Evolutionary conservation across 805 yeast genomes (phyloP), one percentile per base, ranked within the genome.

Genomic region (Yamadazyma sp.): DNA sequence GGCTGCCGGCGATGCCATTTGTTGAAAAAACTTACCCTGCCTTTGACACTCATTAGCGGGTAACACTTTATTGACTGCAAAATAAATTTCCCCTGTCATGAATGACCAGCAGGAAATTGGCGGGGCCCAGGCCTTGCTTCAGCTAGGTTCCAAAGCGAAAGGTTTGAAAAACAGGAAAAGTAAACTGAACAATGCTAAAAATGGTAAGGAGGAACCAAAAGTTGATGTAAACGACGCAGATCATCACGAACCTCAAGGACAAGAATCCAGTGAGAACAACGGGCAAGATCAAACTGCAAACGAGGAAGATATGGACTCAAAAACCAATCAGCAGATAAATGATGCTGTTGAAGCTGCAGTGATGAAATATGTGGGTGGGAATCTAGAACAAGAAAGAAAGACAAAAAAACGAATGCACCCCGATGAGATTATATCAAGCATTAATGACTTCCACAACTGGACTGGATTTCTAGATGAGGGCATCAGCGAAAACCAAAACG

Each of bases 271-370:
- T n/a, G n/a, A n/a, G n/a, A n/a, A n/a, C n/a, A n/a, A n/a, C n/a
- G n/a, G n/a, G n/a, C 22, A 19, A 9, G 20, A 21, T 10, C 29
- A 29, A 15, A n/a, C 32, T 5, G 12, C 19, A 20, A 12, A 25
- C 5, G 36, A 33, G 23, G 41, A 37, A 9, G 52, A 48, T 15
- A 23, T 39, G 5, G 55, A 48, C n/a, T 51, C 54, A 12, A 60
- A 60, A 26, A 56, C 60, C 10, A 59, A 59, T 43, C 70, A 66
- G 42, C 71, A 64, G 47, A 52, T 68, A 21, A 68, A 62, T 34
- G 73, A 68, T 40, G 78, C 77, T 10, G 93, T 83, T 3, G 93
- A 83, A 50, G 93, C 84, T 12, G 93, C 89, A 0, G 89, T 84
- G 12, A 70, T 84, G 77, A 72, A 76, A 38, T 76, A 77, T 48